Conservation (phyloP, 179 eudicot species). For the Beta lomatogona region DNA sequence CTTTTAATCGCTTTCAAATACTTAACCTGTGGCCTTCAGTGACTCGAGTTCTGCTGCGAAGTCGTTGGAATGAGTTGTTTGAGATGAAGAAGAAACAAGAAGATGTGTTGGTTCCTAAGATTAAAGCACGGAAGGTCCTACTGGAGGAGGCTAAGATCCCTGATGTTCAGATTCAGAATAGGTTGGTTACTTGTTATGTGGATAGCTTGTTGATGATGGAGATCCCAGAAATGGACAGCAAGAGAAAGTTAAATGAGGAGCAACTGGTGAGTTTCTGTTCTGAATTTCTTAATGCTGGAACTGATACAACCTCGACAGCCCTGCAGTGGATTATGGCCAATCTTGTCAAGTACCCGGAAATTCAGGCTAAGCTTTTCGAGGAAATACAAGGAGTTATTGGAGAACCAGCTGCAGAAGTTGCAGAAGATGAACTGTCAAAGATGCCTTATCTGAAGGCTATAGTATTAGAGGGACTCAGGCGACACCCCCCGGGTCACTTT, state of each 20-base stretch:
- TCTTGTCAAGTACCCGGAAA: constrained; percentile 28
- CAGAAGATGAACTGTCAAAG: constrained; percentile 23
- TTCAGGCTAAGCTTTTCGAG: constrained; percentile 24
- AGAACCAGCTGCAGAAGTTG: constrained; percentile 15
- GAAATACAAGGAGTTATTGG: constrained; percentile 25
- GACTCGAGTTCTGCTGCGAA: constrained; percentile 26
- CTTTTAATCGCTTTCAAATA: constrained; percentile 11
- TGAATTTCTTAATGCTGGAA: constrained; percentile 28
- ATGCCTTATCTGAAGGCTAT: constrained; percentile 26
- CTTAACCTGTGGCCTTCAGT: constrained; percentile 26
- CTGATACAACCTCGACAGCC: constrained; percentile 30
- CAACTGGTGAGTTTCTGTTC: constrained; percentile 15
- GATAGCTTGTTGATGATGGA: constrained; percentile 15
- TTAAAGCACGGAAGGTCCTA: constrained; percentile 15
- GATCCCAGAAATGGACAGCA: constrained; percentile 2
- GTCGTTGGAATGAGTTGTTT: constrained; percentile 31
- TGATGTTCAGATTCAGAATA: neutral
- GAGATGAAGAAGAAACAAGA: constrained; percentile 25
- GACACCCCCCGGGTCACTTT: constrained; percentile 35
- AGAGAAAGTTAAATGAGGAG: constrained; percentile 19
- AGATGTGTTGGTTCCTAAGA: constrained; percentile 17
- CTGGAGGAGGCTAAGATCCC: neutral
- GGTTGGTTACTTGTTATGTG: constrained; percentile 16
- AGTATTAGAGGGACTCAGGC: constrained; percentile 28
- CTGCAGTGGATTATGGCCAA: constrained; percentile 36